Base-by-base conservation (phyloP, 2,329 filamentous ascomycete genomes). In the Nigrospora sphaerica region DNA sequence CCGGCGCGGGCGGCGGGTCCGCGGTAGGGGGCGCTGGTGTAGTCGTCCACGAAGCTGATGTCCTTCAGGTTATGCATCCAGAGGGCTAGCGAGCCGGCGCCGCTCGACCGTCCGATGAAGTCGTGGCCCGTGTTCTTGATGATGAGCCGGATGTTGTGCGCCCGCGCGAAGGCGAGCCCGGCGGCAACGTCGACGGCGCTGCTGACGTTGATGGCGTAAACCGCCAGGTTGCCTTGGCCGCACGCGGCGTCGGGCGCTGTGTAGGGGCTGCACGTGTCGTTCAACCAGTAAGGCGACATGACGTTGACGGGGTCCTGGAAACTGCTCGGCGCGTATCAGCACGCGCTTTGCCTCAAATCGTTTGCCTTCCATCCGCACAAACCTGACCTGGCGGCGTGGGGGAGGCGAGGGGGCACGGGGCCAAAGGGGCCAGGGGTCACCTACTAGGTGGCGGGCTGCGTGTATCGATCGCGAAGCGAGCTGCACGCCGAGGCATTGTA, bases 51-150 rank as follows among this genome's bases (percentile, higher is more conserved):
- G 18, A 53, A 46, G 1, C 44, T 33, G 31, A 61, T 55, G 14
- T 49, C 38, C 49, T 62, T 60, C 14, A 65, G 49, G 44, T 63
- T 53, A 41, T 65, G 54, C 16, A 58, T 63, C 60, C 60, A 60
- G 13, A 64, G 33, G 11, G 52, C 52, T n/a, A 67, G 52, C 4
- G 57, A 55, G 12, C 61, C 59, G 7, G 51, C 49, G 12, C 59
- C 61, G 6, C 53, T 54, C 7, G 57, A 62, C 31, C 59, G 51
- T 3, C 65, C 60, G 6, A 63, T 49, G 39, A 58, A 68, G 46
- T 70, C 52, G 17, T 57, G 55, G 1, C 55, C 53, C 1, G 55
- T 56, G 18, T 56, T 54, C 23, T 54, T 55, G 36, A 57, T 46
- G 12, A 46, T 18, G 2, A 57, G 36, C 4, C 52, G 39, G 28